These are phyloP conservation scores for Ascomycota sp. DNA, from an alignment of 2,329 filamentous ascomycete species.

Conservation along the genomic window DNA sequence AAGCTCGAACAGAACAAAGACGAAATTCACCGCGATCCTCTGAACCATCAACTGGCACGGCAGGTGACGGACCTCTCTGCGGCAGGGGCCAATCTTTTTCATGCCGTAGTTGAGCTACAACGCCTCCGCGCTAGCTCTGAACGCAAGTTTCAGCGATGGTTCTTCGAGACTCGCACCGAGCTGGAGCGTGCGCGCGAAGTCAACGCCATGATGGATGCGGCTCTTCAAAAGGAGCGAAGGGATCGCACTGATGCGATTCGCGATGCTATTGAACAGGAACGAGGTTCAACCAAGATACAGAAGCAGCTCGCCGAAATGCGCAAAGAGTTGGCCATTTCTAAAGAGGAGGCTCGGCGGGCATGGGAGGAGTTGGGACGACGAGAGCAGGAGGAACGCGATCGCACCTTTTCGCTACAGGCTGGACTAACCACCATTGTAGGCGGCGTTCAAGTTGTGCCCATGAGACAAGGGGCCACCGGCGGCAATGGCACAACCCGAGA, in stretches of 20 bases:
- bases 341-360: slow-evolving; percentile 80
- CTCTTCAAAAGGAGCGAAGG: slow-evolving; percentile 52
- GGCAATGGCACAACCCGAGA: slow-evolving; percentile 25
- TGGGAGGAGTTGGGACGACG: slow-evolving; percentile 92
- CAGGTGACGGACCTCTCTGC: slow-evolving; percentile 96
- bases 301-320: slow-evolving; percentile 74
- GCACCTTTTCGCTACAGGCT: slow-evolving; percentile 62
- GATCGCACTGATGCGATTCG: slow-evolving; percentile 44
- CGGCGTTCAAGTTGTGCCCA: slow-evolving; percentile 85
- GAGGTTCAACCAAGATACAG: slow-evolving; percentile 51
- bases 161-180: slow-evolving; percentile 79
- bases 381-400: slow-evolving; percentile 80
- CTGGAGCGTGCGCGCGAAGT: slow-evolving; percentile 68
- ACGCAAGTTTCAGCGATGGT: slow-evolving; percentile 95
- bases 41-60: slow-evolving; percentile 71
- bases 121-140: slow-evolving; percentile 84
- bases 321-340: slow-evolving; percentile 80
- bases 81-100: slow-evolving; percentile 87
- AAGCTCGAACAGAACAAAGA: slow-evolving; percentile 76
- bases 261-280: slow-evolving; percentile 42
- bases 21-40: slow-evolving; percentile 58
- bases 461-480: slow-evolving; percentile 48
- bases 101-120: slow-evolving; percentile 90
- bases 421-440: slow-evolving; percentile 77
- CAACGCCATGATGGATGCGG: slow-evolving; percentile 55